Evolutionary conservation across 2,329 filamentous ascomycete genomes (phyloP).

Genomic region (Pseudocercospora vitis): DNA sequence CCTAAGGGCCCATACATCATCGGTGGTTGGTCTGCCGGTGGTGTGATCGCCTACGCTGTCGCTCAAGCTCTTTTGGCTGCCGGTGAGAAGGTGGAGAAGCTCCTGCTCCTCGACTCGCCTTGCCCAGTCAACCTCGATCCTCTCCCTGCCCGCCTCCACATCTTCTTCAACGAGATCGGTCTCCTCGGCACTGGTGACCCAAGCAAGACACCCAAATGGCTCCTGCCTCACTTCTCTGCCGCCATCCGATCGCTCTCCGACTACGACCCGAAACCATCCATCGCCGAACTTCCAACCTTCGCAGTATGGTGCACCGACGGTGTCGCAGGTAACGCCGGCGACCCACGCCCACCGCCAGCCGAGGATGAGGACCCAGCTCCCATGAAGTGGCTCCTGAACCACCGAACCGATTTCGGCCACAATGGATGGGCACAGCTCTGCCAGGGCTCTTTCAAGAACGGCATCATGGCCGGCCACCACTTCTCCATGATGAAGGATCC

Average conservation of each 20-base stretch:
- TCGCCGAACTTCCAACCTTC: conserved; percentile 61
- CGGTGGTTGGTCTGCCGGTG: conserved; percentile 58
- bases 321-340: conserved; percentile 64
- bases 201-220: conserved; percentile 67
- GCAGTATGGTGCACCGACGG: conserved; percentile 73
- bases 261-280: conserved; percentile 66
- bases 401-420: conserved; percentile 68
- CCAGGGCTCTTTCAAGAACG: conserved; percentile 60
- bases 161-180: conserved; percentile 71
- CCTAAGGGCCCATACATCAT: conserved; percentile 60
- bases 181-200: conserved; percentile 64
- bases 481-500: conserved; percentile 73
- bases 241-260: conserved; percentile 67
- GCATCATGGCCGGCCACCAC: conserved; percentile 70
- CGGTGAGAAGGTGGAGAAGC: conserved; percentile 52
- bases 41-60: conserved; percentile 56
- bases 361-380: conserved; percentile 54
- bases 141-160: conserved; percentile 59
- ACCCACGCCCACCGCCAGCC: conserved; percentile 66
- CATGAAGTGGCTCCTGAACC: conserved; percentile 68
- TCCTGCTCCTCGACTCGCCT: conserved; percentile 56
- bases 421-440: conserved; percentile 70
- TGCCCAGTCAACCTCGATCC: conserved; percentile 54
- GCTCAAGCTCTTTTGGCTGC: conserved; percentile 49
- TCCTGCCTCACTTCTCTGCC: conserved; percentile 70